These are phyloP conservation scores for Lanmaoa pseudosensibilis DNA, from an alignment of 768 basidiomycete species.

Conservation along the genomic window DNA sequence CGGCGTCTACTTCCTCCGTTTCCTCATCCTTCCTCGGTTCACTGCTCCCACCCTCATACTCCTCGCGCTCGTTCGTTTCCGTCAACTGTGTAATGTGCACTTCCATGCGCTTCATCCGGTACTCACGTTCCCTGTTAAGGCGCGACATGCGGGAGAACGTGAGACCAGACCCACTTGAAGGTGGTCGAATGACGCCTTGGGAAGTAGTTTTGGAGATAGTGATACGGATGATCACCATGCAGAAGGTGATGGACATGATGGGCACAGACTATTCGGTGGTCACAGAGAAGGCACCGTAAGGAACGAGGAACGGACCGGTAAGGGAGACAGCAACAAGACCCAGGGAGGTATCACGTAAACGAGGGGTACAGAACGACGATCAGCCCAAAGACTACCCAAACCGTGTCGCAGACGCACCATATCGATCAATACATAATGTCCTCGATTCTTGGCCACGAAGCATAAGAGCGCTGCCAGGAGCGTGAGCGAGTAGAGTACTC, in stretches of 20 bases:
- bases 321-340: too few relatives aligned
- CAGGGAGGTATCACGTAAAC: background rate
- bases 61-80: background rate
- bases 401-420: constrained; percentile 9
- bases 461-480: constrained; percentile 24
- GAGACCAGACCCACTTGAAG: background rate
- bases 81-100: background rate
- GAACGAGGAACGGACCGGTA: background rate
- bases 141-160: background rate
- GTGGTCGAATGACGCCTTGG: background rate
- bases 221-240: background rate
- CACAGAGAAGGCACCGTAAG: background rate
- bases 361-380: background rate
- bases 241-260: background rate
- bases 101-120: background rate
- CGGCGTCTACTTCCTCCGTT: background rate
- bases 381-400: background rate
- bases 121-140: background rate
- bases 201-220: background rate
- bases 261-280: background rate
- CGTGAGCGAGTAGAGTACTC: constrained; percentile 22
- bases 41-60: background rate
- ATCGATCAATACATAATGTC: constrained; percentile 23
- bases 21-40: background rate
- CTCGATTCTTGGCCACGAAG: constrained; percentile 22